Evolutionary conservation across 768 basidiomycete genomes (phyloP).

Genomic region (Phylloporus sp.): DNA sequence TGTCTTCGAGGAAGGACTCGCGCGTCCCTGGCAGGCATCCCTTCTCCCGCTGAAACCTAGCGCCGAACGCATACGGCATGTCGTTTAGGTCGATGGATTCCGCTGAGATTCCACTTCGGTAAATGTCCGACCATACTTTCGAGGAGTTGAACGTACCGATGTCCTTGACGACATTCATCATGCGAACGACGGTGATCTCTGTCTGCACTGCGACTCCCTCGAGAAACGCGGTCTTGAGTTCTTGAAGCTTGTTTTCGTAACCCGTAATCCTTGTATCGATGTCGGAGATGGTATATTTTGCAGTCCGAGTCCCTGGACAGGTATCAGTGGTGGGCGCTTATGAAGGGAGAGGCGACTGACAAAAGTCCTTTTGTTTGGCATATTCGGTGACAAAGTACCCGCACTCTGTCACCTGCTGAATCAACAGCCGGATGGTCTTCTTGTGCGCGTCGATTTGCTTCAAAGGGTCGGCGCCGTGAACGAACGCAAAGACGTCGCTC

Average conservation of each 20-base stretch:
- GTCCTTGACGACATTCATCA: too few species aligned
- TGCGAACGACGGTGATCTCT: too few species aligned
- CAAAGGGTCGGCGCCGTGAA: neutral
- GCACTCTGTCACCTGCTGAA: neutral
- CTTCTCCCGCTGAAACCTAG: slow-evolving; percentile 2
- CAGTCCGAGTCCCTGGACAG: neutral
- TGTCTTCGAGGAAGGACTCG: neutral
- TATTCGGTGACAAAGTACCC: neutral
- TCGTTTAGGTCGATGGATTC: neutral
- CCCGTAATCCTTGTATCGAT: too few species aligned
- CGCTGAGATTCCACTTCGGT: neutral
- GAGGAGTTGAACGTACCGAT: neutral
- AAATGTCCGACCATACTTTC: neutral
- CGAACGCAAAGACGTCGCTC: neutral
- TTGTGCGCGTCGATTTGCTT: neutral
- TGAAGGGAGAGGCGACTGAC: neutral
- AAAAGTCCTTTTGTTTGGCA: neutral
- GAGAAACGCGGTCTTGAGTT: neutral
- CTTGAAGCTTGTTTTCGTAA: neutral
- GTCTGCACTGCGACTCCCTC: neutral
- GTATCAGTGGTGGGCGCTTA: neutral
- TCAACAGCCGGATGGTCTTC: neutral
- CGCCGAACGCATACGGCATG: slow-evolving; percentile 7
- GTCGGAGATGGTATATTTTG: neutral
- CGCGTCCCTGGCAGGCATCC: slow-evolving; percentile 1